Evolutionary conservation across 495 filamentous ascomycete species (phyloP).

Genomic region (Hypoxylon cercidicola): DNA sequence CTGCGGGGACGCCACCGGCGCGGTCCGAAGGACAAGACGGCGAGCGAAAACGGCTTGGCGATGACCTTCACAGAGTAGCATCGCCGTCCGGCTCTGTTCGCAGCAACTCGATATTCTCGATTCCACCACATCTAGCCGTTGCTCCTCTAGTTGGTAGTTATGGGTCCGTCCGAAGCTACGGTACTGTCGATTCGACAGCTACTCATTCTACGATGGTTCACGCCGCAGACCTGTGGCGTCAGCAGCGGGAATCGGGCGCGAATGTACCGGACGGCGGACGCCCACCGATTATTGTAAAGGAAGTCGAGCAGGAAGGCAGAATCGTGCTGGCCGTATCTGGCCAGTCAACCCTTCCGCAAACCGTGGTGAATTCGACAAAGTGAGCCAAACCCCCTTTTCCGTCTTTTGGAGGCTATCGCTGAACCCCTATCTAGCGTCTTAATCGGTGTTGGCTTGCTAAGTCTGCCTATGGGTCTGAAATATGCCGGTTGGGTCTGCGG

Average conservation of each 20-base stretch:
- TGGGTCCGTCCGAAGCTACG: slow-evolving; percentile 73
- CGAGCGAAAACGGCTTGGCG: slow-evolving; percentile 55
- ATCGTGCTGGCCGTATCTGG: slow-evolving; percentile 84
- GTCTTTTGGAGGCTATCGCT: slow-evolving; percentile 18
- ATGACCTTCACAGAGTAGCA: slow-evolving; percentile 46
- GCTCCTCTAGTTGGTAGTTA: slow-evolving; percentile 73
- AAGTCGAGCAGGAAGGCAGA: slow-evolving; percentile 89
- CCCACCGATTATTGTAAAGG: slow-evolving; percentile 83
- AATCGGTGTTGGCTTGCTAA: slow-evolving; percentile 90
- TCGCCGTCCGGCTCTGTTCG: slow-evolving; percentile 43
- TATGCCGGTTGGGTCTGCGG: slow-evolving; percentile 94
- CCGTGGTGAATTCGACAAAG: slow-evolving; percentile 96
- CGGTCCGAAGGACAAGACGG: slow-evolving; percentile 49
- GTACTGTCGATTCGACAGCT: slow-evolving; percentile 71
- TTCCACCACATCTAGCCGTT: slow-evolving; percentile 71
- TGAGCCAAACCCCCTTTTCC: slow-evolving; percentile 28
- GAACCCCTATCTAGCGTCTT: slow-evolving; percentile 64
- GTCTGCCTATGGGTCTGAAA: slow-evolving; percentile 87
- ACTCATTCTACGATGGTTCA: slow-evolving; percentile 75
- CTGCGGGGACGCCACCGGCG: slow-evolving; percentile 36
- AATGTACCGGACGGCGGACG: slow-evolving; percentile 69
- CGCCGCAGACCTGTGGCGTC: slow-evolving; percentile 75
- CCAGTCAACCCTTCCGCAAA: slow-evolving; percentile 93
- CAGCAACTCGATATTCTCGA: slow-evolving; percentile 65
- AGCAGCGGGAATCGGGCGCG: slow-evolving; percentile 68